Evolutionary conservation across 352 stramenopile genomes (phyloP).

Genomic region (Globisporangium alternatum): DNA sequence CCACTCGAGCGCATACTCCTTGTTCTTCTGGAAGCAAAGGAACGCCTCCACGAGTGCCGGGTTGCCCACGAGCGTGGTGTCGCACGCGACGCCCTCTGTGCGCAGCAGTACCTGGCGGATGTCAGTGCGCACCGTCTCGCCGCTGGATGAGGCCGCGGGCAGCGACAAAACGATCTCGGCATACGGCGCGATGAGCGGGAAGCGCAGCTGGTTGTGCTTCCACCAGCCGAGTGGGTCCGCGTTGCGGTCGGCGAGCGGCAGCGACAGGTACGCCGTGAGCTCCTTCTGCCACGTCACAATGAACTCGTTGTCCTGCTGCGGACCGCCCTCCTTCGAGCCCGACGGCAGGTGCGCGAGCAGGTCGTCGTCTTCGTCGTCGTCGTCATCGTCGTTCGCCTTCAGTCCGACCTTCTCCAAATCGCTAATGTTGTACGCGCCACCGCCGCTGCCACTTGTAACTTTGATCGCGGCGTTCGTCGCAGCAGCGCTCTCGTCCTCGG

Average conservation of each 20-base stretch:
- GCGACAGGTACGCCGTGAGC: constrained; percentile 64
- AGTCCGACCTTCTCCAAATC: constrained; percentile 25
- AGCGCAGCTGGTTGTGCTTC: constrained; percentile 76
- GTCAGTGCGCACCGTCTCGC: constrained; percentile 45
- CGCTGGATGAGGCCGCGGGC: constrained; percentile 58
- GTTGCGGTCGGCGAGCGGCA: constrained; percentile 72
- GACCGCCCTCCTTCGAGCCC: constrained; percentile 38
- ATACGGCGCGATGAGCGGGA: constrained; percentile 72
- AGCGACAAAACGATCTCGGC: constrained; percentile 74
- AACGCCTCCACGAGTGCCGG: constrained; percentile 66
- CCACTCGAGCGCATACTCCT: constrained; percentile 69
- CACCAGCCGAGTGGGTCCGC: constrained; percentile 73
- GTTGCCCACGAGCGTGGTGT: constrained; percentile 43
- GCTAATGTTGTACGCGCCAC: constrained; percentile 18
- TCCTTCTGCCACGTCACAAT: constrained; percentile 74
- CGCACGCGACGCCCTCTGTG: constrained; percentile 40
- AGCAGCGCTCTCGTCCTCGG: constrained; percentile 24
- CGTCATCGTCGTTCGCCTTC: constrained; percentile 16
- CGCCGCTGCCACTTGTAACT: constrained; percentile 11
- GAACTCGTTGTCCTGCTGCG: constrained; percentile 44
- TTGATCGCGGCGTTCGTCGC: constrained; percentile 22
- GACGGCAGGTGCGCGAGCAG: constrained; percentile 66
- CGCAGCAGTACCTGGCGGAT: constrained; percentile 56
- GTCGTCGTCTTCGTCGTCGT: constrained; percentile 76
- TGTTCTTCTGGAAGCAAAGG: constrained; percentile 84